Conservation (phyloP, 2,329 filamentous ascomycete species). For the Cercospora beticola region DNA sequence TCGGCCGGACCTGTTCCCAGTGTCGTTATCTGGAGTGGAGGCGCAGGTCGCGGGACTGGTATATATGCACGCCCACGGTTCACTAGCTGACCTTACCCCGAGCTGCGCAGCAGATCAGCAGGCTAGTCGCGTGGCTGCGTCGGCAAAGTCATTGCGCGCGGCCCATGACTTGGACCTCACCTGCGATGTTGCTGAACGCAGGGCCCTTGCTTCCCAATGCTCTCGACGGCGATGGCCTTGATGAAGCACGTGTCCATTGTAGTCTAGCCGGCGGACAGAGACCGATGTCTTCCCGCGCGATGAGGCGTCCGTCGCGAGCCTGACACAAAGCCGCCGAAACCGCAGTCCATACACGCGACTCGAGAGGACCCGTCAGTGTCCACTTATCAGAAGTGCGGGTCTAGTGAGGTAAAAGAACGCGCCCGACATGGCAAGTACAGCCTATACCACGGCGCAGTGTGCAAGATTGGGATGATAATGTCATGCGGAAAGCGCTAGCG, state of each 20-base stretch:
- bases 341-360: not conserved
- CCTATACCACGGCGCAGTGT: slow-evolving; percentile 9
- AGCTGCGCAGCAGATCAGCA: slow-evolving; percentile 8
- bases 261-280: not conserved
- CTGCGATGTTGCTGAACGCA: not conserved
- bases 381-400: not conserved
- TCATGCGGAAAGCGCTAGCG: slow-evolving; percentile 4
- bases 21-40: slow-evolving; percentile 12
- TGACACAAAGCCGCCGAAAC: not conserved
- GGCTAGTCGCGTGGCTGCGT: slow-evolving; percentile 9
- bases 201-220: not conserved
- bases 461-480: slow-evolving; percentile 1
- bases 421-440: not conserved
- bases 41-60: not conserved
- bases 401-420: not conserved
- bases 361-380: not conserved
- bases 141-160: not conserved
- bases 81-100: not conserved
- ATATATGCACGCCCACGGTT: slow-evolving; percentile 4
- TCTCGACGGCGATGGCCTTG: not conserved
- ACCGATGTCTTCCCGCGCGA: slow-evolving; percentile 3
- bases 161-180: slow-evolving; percentile 4
- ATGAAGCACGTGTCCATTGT: not conserved
- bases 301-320: not conserved
- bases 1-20: slow-evolving; percentile 2